Conservation (phyloP, 2,329 filamentous ascomycete species). For the Knufia petricola region DNA sequence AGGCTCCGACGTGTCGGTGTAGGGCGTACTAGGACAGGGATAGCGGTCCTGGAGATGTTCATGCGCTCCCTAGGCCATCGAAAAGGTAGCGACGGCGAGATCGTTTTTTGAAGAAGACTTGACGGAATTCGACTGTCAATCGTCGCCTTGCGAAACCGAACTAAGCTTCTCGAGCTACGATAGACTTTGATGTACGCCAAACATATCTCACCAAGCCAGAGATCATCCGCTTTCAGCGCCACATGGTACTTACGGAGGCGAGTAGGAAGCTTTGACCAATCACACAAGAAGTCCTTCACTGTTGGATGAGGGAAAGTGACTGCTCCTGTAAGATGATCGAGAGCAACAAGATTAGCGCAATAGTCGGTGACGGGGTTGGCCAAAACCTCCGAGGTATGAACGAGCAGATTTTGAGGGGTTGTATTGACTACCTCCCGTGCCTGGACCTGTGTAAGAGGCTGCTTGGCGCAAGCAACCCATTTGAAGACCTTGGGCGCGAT, state of each 20-base stretch:
- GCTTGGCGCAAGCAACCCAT: not conserved
- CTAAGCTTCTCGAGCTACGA: not conserved
- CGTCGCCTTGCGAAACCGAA: not conserved
- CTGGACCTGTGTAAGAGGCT: not conserved
- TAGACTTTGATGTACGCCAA: not conserved
- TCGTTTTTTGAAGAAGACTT: not conserved
- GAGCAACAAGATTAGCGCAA: not conserved
- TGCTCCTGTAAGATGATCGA: not conserved
- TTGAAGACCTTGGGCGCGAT: constrained; percentile 2
- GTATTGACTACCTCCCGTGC: not conserved
- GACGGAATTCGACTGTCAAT: not conserved
- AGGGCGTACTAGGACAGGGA: not conserved
- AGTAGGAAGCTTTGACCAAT: not conserved
- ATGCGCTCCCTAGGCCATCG: not conserved
- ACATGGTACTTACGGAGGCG: not conserved
- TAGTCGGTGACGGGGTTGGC: not conserved
- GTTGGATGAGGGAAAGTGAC: constrained; percentile 3
- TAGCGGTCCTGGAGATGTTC: not conserved
- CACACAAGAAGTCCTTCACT: not conserved
- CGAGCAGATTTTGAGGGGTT: not conserved
- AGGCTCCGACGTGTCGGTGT: not conserved
- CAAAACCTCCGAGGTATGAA: not conserved
- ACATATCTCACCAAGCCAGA: not conserved
- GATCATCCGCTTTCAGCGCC: not conserved
- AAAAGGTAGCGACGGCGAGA: not conserved